phyloP scores from a whole-genome alignment of 768 basidiomycete genomes.

The Amanita fuliginea region DNA sequence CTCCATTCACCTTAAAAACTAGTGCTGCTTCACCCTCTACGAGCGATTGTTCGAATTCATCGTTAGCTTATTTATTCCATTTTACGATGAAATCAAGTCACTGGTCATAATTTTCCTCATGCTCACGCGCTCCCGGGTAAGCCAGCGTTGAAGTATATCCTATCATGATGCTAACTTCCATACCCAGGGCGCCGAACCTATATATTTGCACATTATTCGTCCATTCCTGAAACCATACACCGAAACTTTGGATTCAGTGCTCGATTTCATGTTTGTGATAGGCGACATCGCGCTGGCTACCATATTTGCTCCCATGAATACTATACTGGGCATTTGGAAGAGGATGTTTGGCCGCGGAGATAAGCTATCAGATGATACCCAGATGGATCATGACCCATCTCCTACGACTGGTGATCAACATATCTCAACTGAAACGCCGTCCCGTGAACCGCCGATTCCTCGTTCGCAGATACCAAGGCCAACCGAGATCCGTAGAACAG shows the following conservation, averaged over 20 bases:
- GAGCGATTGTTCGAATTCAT: slow-evolving; percentile 57
- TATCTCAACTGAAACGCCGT: neutral
- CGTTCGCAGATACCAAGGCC: neutral
- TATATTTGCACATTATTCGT: slow-evolving; percentile 71
- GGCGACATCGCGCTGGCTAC: slow-evolving; percentile 50
- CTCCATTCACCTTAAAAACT: slow-evolving; percentile 8
- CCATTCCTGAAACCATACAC: slow-evolving; percentile 72
- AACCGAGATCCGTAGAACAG: neutral
- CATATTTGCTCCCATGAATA: slow-evolving; percentile 26
- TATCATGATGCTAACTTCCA: neutral
- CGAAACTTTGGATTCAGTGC: slow-evolving; percentile 46
- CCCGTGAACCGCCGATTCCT: neutral
- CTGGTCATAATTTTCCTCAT: slow-evolving; percentile 64
- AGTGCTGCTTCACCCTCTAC: slow-evolving; percentile 62
- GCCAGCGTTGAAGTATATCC: slow-evolving; percentile 13
- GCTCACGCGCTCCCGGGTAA: slow-evolving; percentile 62
- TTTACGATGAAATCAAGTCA: slow-evolving; percentile 77
- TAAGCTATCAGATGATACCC: slow-evolving; percentile 4
- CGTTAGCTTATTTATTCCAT: slow-evolving; percentile 65
- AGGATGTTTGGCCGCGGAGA: slow-evolving; percentile 13
- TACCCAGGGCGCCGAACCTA: slow-evolving; percentile 74
- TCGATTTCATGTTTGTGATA: slow-evolving; percentile 50
- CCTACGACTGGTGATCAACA: neutral
- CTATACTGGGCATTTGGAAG: slow-evolving; percentile 26
- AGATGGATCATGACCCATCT: neutral